Percentiles rank a stretch among this genome's conserved stretches.
Evolutionary conservation across 192 early-diverging fungal genomes (phyloP).

Genomic region (Backusella westeae): DNA sequence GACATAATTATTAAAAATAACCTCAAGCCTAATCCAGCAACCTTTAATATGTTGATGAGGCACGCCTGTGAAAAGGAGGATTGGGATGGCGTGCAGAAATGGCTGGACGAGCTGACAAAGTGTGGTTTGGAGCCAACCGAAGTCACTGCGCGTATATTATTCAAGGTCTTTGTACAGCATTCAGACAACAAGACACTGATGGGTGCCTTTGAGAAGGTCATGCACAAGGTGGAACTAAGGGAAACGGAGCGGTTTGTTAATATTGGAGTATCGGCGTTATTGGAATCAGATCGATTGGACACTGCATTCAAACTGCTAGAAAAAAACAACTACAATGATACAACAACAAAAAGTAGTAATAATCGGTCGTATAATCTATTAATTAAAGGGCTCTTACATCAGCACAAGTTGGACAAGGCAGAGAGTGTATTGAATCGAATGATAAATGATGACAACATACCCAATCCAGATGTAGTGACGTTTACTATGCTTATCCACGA

Average conservation of each 20-base stretch:
- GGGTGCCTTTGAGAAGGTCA: conserved; percentile 12
- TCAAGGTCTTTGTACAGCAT: background rate
- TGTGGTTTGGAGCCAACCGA: background rate
- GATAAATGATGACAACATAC: conserved; percentile 14
- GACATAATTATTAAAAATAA: background rate
- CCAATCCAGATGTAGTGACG: conserved; percentile 24
- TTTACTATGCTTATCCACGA: conserved; percentile 30
- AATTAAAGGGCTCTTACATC: conserved; percentile 14
- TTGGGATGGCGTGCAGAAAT: conserved; percentile 7
- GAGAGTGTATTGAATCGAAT: conserved; percentile 17
- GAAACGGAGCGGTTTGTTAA: conserved; percentile 8
- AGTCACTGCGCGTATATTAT: conserved; percentile 21
- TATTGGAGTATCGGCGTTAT: background rate
- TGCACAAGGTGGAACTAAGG: background rate
- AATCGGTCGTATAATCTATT: conserved; percentile 24
- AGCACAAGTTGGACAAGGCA: conserved; percentile 12
- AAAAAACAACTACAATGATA: background rate
- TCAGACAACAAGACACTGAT: background rate
- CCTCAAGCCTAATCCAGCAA: conserved; percentile 12
- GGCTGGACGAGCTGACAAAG: conserved; percentile 8
- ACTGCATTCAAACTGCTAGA: background rate
- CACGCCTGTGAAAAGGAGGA: background rate
- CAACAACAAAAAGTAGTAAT: background rate
- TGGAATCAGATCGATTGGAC: conserved; percentile 4
- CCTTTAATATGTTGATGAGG: conserved; percentile 25